phyloP scores from a whole-genome alignment of 768 basidiomycete species.

The Mrakia hoshinonis region DNA sequence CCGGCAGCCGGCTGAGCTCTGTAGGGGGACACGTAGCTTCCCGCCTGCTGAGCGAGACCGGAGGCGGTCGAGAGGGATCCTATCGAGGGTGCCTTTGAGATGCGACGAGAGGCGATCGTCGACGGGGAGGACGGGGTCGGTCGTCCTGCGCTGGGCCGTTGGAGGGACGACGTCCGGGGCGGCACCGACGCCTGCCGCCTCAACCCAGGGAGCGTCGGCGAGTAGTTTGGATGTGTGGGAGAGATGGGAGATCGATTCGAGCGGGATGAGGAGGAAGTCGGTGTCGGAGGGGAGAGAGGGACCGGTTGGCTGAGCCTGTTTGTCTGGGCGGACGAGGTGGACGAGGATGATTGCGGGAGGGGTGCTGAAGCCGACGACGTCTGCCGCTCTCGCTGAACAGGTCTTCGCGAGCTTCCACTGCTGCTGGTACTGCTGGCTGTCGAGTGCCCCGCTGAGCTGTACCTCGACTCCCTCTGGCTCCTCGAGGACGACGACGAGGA shows the following conservation, averaged over 20 bases:
- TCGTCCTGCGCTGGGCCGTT: neutral
- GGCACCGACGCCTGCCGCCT: neutral
- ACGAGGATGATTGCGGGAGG: neutral
- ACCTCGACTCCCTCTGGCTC: neutral
- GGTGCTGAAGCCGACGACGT: neutral
- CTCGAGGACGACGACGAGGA: neutral
- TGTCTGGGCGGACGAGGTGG: neutral
- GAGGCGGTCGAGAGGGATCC: neutral
- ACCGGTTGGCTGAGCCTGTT: neutral
- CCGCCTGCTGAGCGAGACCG: neutral
- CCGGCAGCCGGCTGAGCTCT: constrained; percentile 13
- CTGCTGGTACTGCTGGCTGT: neutral
- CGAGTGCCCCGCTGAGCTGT: neutral
- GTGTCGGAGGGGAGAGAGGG: neutral
- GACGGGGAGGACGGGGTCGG: neutral
- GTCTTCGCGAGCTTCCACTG: neutral
- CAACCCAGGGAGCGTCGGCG: neutral
- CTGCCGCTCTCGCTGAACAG: neutral
- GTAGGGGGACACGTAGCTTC: constrained; percentile 5
- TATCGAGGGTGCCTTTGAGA: too few species aligned
- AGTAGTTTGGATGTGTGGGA: neutral
- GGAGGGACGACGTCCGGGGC: neutral
- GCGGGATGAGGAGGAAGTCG: neutral
- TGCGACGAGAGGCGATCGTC: neutral
- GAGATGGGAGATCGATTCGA: neutral